Conservation (phyloP, 345 rosid genomes). For the Dipteronia dyeriana region DNA sequence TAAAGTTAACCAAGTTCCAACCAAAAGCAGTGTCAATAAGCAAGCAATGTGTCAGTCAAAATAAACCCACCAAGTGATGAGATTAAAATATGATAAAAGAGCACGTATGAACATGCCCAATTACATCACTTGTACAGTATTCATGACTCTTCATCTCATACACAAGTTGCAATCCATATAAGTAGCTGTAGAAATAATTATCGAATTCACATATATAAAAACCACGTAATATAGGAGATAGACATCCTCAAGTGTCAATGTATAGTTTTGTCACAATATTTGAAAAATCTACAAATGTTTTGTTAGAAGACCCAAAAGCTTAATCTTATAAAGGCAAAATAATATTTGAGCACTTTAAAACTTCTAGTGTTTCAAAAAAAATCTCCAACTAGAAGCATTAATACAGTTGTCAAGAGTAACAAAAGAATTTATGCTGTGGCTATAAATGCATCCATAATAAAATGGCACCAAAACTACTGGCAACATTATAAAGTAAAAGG, state of each 20-base stretch:
- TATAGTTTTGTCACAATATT: not conserved
- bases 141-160: not conserved
- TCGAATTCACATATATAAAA: not conserved
- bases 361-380: not conserved
- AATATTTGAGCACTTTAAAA: not conserved
- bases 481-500: slow-evolving; percentile 6
- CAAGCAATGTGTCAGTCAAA: not conserved
- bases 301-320: not conserved
- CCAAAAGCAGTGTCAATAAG: not conserved
- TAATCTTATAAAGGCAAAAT: not conserved
- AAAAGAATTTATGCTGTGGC: not conserved
- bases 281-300: not conserved
- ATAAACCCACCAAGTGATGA: not conserved
- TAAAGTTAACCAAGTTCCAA: not conserved
- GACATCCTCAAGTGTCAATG: slow-evolving; percentile 7
- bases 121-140: not conserved
- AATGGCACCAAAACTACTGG: slow-evolving; percentile 3
- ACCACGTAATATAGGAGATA: not conserved
- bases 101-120: not conserved
- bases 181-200: not conserved
- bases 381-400: not conserved
- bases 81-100: not conserved
- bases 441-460: not conserved
- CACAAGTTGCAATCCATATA: not conserved
- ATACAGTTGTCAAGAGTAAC: not conserved